These are phyloP conservation scores for Chloranthus sessilifolius DNA, from an alignment of 164 flowering plant genomes.

Conservation along the genomic window DNA sequence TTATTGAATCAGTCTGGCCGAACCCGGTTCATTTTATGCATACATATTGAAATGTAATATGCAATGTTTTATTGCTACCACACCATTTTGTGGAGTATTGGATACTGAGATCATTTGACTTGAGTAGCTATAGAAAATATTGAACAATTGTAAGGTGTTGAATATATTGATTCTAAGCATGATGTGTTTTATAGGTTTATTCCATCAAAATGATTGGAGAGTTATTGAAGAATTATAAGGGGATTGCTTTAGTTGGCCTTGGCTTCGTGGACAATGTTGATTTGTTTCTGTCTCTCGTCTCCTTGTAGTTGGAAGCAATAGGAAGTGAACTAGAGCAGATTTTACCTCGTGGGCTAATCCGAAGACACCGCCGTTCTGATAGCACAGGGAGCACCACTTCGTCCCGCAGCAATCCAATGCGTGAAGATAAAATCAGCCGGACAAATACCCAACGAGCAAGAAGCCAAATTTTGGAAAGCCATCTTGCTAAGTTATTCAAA, in stretches of 20 bases:
- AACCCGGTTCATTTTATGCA: too few species aligned
- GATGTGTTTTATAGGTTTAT: too few species aligned
- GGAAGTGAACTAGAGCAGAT: conserved; percentile 74
- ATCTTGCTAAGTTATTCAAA: conserved; percentile 92
- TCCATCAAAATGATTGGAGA: too few species aligned
- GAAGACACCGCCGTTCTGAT: conserved; percentile 76
- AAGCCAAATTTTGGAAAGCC: conserved; percentile 96
- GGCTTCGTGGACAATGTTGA: neutral
- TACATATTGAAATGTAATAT: too few species aligned
- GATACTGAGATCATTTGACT: too few species aligned
- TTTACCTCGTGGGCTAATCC: conserved; percentile 52
- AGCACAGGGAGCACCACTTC: conserved; percentile 94
- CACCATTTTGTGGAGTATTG: too few species aligned
- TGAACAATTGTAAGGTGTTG: too few species aligned
- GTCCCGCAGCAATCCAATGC: conserved; percentile 82
- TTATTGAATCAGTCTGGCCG: too few species aligned
- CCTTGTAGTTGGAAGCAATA: conserved; percentile 55
- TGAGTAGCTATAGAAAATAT: too few species aligned
- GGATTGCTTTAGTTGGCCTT: neutral
- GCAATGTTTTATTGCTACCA: too few species aligned
- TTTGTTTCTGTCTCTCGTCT: conserved; percentile 4
- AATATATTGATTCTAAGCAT: too few species aligned
- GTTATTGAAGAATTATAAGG: too few species aligned
- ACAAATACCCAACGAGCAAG: conserved; percentile 78
- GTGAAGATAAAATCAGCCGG: conserved; percentile 64